phyloP scores from a whole-genome alignment of 768 basidiomycete genomes.

The Boletus rubescentipes region DNA sequence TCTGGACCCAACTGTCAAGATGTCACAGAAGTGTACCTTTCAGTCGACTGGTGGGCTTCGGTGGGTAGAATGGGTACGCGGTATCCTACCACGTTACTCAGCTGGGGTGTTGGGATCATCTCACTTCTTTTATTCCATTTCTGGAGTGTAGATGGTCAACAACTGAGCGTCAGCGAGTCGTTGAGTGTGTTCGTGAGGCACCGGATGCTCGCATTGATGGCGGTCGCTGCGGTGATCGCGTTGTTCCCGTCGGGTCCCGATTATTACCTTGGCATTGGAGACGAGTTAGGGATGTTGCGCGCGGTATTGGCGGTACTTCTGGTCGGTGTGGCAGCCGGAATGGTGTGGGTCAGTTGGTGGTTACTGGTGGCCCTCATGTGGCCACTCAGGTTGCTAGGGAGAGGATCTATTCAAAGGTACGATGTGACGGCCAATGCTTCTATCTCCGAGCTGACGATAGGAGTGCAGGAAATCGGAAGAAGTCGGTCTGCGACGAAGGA shows the following conservation, averaged over 20 bases:
- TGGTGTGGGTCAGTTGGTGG: conserved; percentile 63
- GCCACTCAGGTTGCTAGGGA: conserved; percentile 32
- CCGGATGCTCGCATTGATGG: conserved; percentile 44
- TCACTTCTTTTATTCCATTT: conserved; percentile 54
- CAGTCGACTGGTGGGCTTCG: conserved; percentile 69
- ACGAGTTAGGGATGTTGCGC: conserved; percentile 40
- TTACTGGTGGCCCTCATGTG: conserved; percentile 49
- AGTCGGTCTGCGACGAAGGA: conserved; percentile 43
- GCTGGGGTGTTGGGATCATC: conserved; percentile 76
- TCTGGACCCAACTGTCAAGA: conserved; percentile 49
- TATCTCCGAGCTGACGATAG: background rate
- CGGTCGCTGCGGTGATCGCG: conserved; percentile 44
- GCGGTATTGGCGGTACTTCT: conserved; percentile 55
- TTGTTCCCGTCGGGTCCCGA: conserved; percentile 55
- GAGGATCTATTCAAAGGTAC: conserved; percentile 17
- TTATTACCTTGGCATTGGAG: conserved; percentile 61
- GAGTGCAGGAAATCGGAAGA: conserved; percentile 31
- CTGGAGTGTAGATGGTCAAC: conserved; percentile 39
- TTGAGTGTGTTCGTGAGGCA: conserved; percentile 42
- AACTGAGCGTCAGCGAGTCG: conserved; percentile 49
- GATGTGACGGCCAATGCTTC: background rate
- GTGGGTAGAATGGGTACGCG: conserved; percentile 69
- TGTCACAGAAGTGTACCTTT: conserved; percentile 43
- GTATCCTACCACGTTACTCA: conserved; percentile 68
- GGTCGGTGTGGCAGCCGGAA: conserved; percentile 58